These are phyloP conservation scores for Aspergillus jensenii DNA, from an alignment of 2,329 filamentous ascomycete species.

Conservation along the genomic window DNA sequence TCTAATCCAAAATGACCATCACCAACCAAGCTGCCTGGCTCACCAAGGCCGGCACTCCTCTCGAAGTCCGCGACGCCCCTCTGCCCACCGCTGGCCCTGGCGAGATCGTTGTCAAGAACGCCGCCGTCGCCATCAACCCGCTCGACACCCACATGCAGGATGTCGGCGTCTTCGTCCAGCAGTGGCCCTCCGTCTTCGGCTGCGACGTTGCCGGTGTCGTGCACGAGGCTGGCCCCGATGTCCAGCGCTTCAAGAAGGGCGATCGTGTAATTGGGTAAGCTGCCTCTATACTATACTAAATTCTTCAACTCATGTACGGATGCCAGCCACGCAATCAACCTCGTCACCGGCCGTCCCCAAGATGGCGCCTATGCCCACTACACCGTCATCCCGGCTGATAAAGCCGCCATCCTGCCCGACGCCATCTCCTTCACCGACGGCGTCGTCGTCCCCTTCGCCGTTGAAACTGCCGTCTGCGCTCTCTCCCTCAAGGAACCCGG, in stretches of 20 bases:
- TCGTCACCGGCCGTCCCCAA: constrained; percentile 24
- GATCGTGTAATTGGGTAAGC: constrained; percentile 27
- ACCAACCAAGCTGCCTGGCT: constrained; percentile 19
- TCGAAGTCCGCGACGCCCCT: constrained; percentile 40
- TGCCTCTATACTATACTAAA: too few relatives aligned
- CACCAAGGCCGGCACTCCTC: constrained; percentile 13
- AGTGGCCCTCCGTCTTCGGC: constrained; percentile 35
- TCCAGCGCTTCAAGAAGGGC: constrained; percentile 28
- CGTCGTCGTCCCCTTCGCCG: constrained; percentile 35
- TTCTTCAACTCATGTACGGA: too few relatives aligned
- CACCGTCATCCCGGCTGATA: constrained; percentile 22
- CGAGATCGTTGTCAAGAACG: constrained; percentile 44
- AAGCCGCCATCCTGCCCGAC: constrained; percentile 31
- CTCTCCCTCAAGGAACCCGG: constrained; percentile 17
- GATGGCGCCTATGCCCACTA: constrained; percentile 31
- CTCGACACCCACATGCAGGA: constrained; percentile 43
- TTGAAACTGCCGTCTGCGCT: constrained; percentile 33
- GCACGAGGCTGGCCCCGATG: constrained; percentile 40
- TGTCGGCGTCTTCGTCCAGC: constrained; percentile 11
- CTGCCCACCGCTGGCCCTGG: constrained; percentile 34
- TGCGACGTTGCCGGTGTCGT: constrained; percentile 49
- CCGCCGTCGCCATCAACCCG: constrained; percentile 45
- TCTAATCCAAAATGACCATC: background rate
- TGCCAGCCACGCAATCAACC: constrained; percentile 16
- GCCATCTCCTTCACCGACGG: constrained; percentile 34